These are phyloP conservation scores for Cryptococcus sp. DNA, from an alignment of 1,284 basidiomycete genomes.

Conservation along the genomic window DNA sequence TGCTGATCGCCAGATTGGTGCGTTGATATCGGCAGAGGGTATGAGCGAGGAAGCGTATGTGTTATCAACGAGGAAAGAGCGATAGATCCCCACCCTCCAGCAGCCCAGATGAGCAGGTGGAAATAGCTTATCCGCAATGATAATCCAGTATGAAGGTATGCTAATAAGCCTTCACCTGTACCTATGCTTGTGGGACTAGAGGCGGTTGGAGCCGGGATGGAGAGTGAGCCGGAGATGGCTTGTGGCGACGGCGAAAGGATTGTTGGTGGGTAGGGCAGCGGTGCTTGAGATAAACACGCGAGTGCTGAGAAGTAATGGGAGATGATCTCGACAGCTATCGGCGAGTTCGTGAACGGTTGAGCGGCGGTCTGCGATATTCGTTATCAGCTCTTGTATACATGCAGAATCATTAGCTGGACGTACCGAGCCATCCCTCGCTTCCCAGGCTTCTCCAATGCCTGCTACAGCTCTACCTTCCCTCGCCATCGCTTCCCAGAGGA, in stretches of 20 bases:
- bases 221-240: conserved; percentile 27
- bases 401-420: conserved; percentile 8
- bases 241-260: conserved; percentile 41
- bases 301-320: conserved; percentile 43
- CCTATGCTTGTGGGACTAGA: conserved; percentile 25
- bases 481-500: conserved; percentile 81
- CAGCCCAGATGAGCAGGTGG: conserved; percentile 71
- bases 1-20: conserved; percentile 54
- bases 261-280: conserved; percentile 42
- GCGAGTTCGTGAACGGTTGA: conserved; percentile 41
- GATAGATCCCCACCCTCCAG: conserved; percentile 80
- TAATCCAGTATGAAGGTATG: conserved; percentile 45
- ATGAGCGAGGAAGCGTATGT: conserved; percentile 60
- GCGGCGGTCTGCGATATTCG: conserved; percentile 28
- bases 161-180: conserved; percentile 48
- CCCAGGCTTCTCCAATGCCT: conserved; percentile 79
- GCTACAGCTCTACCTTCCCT: conserved; percentile 79
- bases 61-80: conserved; percentile 71
- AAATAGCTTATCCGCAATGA: conserved; percentile 49
- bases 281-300: conserved; percentile 37
- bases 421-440: conserved; percentile 67
- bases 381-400: background rate
- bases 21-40: conserved; percentile 45
- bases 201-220: conserved; percentile 25
- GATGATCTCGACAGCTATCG: conserved; percentile 46